Evolutionary conservation across 164 flowering plant genomes (phyloP), one percentile per base, ranked within the genome.

Genomic region (Kingdonia uniflora): DNA sequence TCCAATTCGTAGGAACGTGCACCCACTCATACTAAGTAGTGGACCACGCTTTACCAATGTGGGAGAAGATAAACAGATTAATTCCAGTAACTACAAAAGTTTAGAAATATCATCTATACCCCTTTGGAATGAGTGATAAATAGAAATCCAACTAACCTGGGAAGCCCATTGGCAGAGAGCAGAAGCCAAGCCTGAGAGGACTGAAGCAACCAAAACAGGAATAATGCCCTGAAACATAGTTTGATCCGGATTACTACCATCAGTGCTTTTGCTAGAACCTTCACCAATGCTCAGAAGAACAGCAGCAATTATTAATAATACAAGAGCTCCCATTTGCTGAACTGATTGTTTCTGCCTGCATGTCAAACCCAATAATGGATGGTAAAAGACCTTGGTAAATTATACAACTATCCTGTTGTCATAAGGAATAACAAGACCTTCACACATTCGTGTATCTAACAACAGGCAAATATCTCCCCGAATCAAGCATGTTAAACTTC

Each of bases 121-220:
- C 21, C 4, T 3, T 33, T 42, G 49, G 46, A 42, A n/a, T 21
- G 14, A 38, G 14, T 52, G 38, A 40, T 11, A 35, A 20, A 16
- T 38, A 48, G 14, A 50, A 14, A 54, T 16, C 46, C 42, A 55
- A 57, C 67, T 48, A 63, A 89, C 99, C 91, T 94, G 99, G 66
- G 96, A 79, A 44, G 99, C 97, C 99, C 99, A 94, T 66, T 94
- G 99, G 65, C 97, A 94, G 62, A 94, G 71, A 42, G 97, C 62
- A 42, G 99, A 94, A 54, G 99, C 99, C 54, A 94, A 69, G 53
- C 99, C 99, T 38, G 99, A 94, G 51, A 89, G 90, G 15, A 94
- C 79, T 67, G 99, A 94, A n/a, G 99, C 99, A 60, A 87, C 82
- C 73, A 94, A 68, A 60, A 94, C 80, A 54, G 99, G 99, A 67